Base-by-base conservation (phyloP, 306 rosid genomes). In the Medicago ruthenica region DNA sequence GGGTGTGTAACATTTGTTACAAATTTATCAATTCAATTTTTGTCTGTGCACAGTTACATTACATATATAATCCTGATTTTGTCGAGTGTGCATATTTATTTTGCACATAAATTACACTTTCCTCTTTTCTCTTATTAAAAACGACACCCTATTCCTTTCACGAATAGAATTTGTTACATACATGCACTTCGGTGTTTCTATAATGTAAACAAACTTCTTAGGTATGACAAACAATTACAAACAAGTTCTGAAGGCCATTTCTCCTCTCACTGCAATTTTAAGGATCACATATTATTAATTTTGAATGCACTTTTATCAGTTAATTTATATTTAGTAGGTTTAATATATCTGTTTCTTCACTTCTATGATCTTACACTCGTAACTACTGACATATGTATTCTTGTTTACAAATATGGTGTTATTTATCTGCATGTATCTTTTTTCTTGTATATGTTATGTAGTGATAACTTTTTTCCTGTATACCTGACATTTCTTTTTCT, bases 341-440 rank as follows among this genome's bases (percentile, higher is more conserved):
- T 50, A 40, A 27, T 53, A 44, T 54, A 45, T 55, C 36, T 3
- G 73, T 73, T 54, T 1, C 48, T 62, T 34, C 21, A 40, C 48
- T 15, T 39, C 18, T 20, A 22, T 72, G 55, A 40, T 65, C 54
- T 64, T 31, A 18, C 66, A 70, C 64, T 59, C 53, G 4, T 15
- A 71, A 21, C 10, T 58, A 36, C 51, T 67, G 57, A 50, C 37
- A 42, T 22, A 31, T 12, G 14, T 50, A 4, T 34, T 31, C 15
- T 21, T 62, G 12, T 34, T 50, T 42, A 2, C 51, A 9, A 15
- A 39, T 6, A 20, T 36, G 5, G 24, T 5, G 16, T 57, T 69
- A 16, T 60, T 10, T 58, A 59, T 22, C 42, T 60, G 22, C 65
- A 45, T 73, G 67, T 62, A 53, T 68, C n/a, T 77, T 54, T 78